Base-by-base conservation (phyloP, 78 protist genomes). In the Dictyostelium purpureum region DNA sequence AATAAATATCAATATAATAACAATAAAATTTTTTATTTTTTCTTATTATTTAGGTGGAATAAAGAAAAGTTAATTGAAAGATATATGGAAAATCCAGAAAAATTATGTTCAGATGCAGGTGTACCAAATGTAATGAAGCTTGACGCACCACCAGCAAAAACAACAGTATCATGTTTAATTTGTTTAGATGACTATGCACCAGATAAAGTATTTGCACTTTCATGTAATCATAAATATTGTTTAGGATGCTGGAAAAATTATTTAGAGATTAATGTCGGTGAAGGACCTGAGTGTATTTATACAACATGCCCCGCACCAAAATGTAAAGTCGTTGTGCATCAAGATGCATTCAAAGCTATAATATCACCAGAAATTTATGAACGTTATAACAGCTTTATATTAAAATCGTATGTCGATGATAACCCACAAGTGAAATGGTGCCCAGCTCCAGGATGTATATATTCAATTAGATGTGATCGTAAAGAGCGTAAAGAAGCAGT, bases 391-490 rank as follows among this genome's bases (percentile, higher is more conserved):
- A 79, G 77, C 76, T 85, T 54, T 66, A 54, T 67, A 9, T 56
- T 85, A n/a, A 67, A 88, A 38, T 54, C 92, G 11, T 85, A 66
- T 21, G 89, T 93, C 16, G 88, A 93, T 75, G 90, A 83, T n/a
- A 93, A 93, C 45, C 96, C 92, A 4, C 79, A 75, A 51, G 93
- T 93, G 19, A 90, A 93, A 47, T 76, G 87, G 91, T 93, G 96
- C 35, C 96, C 96, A n/a, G 88, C 88, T 24, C 96, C 96, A 0
- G 92, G 96, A 16, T 93, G 96, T 38, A 40, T 66, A 26, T 71
- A 74, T 65, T 70, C 93, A 47, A 75, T 79, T 9, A 74, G 92
- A 21, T 79, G 88, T 26, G 96, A 93, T 52, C 80, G 96, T 21
- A 79, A 73, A 47, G 89, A 81, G n/a, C 40, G 96, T n/a, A 82